These are phyloP conservation scores for Talaromyces sp. DNA, from an alignment of 2,329 filamentous ascomycete species.

Conservation along the genomic window DNA sequence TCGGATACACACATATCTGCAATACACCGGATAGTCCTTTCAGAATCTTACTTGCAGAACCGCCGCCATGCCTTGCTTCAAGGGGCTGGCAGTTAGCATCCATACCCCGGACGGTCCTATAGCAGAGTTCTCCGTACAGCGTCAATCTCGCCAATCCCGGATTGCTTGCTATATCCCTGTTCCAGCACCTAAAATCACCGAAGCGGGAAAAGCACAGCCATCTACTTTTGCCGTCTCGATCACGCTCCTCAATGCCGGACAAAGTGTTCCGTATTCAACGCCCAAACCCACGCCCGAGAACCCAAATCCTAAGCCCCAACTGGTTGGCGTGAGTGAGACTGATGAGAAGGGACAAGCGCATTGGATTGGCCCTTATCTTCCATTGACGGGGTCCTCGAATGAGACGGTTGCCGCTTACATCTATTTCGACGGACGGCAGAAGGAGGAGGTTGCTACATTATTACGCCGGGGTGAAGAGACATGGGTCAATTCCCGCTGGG, in stretches of 20 bases:
- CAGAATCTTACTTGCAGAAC: not conserved
- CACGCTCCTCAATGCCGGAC: slow-evolving; percentile 80
- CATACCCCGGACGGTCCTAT: slow-evolving; percentile 76
- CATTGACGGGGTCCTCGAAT: slow-evolving; percentile 86
- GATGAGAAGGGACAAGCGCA: slow-evolving; percentile 49
- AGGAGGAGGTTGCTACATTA: slow-evolving; percentile 95
- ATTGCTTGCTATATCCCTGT: slow-evolving; percentile 98
- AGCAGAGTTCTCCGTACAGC: slow-evolving; percentile 89
- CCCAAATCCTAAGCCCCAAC: slow-evolving; percentile 74
- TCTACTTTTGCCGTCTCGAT: slow-evolving; percentile 98
- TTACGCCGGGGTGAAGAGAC: slow-evolving; percentile 91
- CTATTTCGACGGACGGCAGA: slow-evolving; percentile 91
- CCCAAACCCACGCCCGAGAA: slow-evolving; percentile 72
- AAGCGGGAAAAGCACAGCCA: slow-evolving; percentile 75
- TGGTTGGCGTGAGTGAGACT: slow-evolving; percentile 62
- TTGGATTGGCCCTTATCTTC: slow-evolving; percentile 72
- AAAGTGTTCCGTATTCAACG: slow-evolving; percentile 87
- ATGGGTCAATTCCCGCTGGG: slow-evolving; percentile 98
- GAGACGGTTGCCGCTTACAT: slow-evolving; percentile 98
- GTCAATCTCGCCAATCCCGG: slow-evolving; percentile 80
- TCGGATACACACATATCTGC: not conserved
- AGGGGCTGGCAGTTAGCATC: slow-evolving; percentile 97
- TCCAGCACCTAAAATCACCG: slow-evolving; percentile 72
- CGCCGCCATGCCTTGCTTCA: slow-evolving; percentile 84
- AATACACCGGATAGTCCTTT: not conserved